phyloP scores from a whole-genome alignment of 345 rosid species.

The Gossypium herbaceum region DNA sequence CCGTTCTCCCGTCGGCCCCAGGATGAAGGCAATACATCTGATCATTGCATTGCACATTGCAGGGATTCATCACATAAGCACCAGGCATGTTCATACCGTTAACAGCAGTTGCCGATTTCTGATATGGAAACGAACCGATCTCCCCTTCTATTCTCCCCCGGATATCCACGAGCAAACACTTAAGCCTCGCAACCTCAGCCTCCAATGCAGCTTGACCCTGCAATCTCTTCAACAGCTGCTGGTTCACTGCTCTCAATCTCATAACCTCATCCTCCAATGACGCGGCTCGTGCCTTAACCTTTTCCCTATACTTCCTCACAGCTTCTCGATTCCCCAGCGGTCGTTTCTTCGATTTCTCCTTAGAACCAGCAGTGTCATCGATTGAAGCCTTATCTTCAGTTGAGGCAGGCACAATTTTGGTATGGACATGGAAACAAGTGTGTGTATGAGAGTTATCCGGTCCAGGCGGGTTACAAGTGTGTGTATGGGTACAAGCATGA shows the following conservation, averaged over 20 bases:
- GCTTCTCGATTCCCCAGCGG: constrained; percentile 85
- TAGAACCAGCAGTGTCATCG: constrained; percentile 80
- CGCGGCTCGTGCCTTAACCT: constrained; percentile 95
- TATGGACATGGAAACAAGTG: constrained; percentile 90
- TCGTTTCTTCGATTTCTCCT: constrained; percentile 60
- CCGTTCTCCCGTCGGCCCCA: constrained; percentile 44
- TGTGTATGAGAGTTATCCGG: constrained; percentile 85
- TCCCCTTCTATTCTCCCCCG: constrained; percentile 98
- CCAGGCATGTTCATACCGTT: constrained; percentile 34
- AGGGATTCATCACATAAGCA: constrained; percentile 73
- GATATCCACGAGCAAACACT: constrained; percentile 94
- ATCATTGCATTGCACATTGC: constrained; percentile 70
- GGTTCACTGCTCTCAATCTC: constrained; percentile 68
- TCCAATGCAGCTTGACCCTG: constrained; percentile 89
- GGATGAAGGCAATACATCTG: constrained; percentile 66
- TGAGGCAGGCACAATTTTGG: constrained; percentile 62
- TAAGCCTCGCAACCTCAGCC: constrained; percentile 83
- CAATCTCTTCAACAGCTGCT: constrained; percentile 79
- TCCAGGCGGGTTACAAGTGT: constrained; percentile 91
- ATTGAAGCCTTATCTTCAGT: constrained; percentile 59
- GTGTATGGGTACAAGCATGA: constrained; percentile 89
- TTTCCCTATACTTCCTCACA: constrained; percentile 92
- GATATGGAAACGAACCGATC: constrained; percentile 96
- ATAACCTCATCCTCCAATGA: constrained; percentile 83
- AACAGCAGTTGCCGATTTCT: constrained; percentile 44